A percentile compares a stretch with the other conserved stretches of the same genome.
These are phyloP conservation scores for Starmerella tilneyi DNA, from an alignment of 805 yeast species.

Conservation along the genomic window DNA sequence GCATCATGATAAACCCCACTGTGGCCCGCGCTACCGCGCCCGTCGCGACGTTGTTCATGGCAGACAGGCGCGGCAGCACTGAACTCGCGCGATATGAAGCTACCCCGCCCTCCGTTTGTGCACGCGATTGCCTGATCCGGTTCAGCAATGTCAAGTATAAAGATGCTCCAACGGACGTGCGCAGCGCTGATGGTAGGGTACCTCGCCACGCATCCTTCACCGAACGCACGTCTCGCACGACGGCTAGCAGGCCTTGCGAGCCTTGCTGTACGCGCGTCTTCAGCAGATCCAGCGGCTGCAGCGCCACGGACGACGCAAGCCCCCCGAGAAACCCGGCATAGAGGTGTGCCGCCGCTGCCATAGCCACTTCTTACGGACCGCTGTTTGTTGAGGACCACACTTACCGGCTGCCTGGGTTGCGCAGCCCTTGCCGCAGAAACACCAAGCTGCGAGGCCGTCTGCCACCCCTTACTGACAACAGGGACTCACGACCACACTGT, in stretches of 20 bases:
- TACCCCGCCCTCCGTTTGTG: not conserved
- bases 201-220: constrained; percentile 62
- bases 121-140: constrained; percentile 33
- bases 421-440: no score
- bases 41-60: constrained; percentile 55
- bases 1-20: constrained; percentile 88
- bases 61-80: constrained; percentile 58
- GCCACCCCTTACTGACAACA: no score
- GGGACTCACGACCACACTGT: no score
- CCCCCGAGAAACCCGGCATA: constrained; percentile 82
- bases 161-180: constrained; percentile 88
- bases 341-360: constrained; percentile 38
- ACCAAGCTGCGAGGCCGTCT: no score
- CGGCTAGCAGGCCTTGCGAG: constrained; percentile 22
- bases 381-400: no score
- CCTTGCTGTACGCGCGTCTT: constrained; percentile 77
- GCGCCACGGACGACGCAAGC: constrained; percentile 59
- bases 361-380: not conserved
- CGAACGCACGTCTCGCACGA: constrained; percentile 19
- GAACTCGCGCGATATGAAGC: constrained; percentile 22
- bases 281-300: constrained; percentile 82
- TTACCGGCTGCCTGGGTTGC: no score
- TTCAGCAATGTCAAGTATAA: constrained; percentile 62
- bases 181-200: constrained; percentile 75
- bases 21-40: constrained; percentile 72